Evolutionary conservation across 1,139 yeast species (phyloP), one percentile per base, ranked within the genome.

Genomic region (Taiozyma sp.): DNA sequence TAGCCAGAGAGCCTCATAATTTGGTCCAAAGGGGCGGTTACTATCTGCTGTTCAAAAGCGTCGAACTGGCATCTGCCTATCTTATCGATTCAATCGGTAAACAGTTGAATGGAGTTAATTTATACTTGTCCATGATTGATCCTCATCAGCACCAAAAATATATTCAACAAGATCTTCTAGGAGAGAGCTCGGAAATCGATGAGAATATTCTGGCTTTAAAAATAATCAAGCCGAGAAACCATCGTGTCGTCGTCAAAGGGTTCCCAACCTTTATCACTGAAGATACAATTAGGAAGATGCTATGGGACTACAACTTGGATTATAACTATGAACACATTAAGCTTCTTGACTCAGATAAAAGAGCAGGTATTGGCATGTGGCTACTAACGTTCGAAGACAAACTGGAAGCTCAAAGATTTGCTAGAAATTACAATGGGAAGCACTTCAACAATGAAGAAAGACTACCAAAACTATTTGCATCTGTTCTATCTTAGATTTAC

Each of bases 351-450:
- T 56, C 62, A 26, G 58, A 58, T 45, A 51, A 63, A 41, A 49
- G 56, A 21, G 63, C 68, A 14, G 69, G 69, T 6, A 62, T 71
- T 2, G 59, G 66, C 11, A 68, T 72, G 14, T 72, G 72, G 59
- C 64, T 83, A 13, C 64, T 85, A 6, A 66, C 78, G 45, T 84
- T 85, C 61, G 69, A 70, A 14, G 72, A 72, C 54, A 62, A 61
- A n/a, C 63, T 67, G 3, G 80, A 79, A 55, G 85, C 90, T 0
- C 62, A 58, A 34, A 62, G 85, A 47, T 80, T 83, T 56, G 79
- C 77, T 2, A 64, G 80, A n/a, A 76, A 76, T 53, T 76, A 70
- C 61, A 79, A 85, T 62, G 82, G 84, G 6, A 72, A 69, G 47
- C 61, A 61, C 22, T 69, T 74, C 53, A 76, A 75, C 39, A 59